Percentiles rank a stretch among this genome's conserved stretches.
phyloP scores from a whole-genome alignment of 75 land plant genomes.

The Pseudotsuga menziesii region DNA sequence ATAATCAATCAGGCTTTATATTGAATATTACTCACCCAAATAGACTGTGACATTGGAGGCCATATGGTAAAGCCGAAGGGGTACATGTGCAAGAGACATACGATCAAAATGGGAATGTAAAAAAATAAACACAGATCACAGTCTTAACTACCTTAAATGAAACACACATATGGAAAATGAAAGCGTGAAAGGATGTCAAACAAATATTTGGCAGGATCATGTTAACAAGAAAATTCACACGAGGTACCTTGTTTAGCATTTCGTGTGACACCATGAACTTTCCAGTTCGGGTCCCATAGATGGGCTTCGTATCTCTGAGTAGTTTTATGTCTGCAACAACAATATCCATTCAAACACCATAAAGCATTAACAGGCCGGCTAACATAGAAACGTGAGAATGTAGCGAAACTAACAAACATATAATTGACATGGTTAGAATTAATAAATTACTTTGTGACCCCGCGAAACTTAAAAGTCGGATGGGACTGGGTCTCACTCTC shows the following conservation, averaged over 20 bases:
- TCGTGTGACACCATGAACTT: slow-evolving; percentile 46
- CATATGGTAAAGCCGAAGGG: neutral
- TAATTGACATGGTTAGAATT: no score
- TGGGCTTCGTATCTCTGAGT: slow-evolving; percentile 54
- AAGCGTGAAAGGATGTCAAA: neutral
- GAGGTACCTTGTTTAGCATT: slow-evolving; percentile 64
- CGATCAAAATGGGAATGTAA: neutral
- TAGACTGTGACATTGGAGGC: slow-evolving; percentile 7
- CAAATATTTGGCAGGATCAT: neutral
- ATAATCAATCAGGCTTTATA: neutral
- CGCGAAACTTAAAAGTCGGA: no score
- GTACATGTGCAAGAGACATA: neutral
- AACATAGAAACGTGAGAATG: no score
- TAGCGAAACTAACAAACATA: no score
- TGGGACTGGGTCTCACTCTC: no score
- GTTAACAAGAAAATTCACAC: neutral
- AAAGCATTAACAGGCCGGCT: no score
- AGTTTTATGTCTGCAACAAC: slow-evolving; percentile 41
- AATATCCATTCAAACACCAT: no score
- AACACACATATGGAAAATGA: neutral
- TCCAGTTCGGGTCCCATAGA: slow-evolving; percentile 57
- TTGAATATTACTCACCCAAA: slow-evolving; percentile 8
- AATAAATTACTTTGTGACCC: no score
- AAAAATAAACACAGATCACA: neutral
- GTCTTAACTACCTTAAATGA: neutral